phyloP scores from a whole-genome alignment of 352 stramenopile genomes.

The Halophytophthora polymorphica region DNA sequence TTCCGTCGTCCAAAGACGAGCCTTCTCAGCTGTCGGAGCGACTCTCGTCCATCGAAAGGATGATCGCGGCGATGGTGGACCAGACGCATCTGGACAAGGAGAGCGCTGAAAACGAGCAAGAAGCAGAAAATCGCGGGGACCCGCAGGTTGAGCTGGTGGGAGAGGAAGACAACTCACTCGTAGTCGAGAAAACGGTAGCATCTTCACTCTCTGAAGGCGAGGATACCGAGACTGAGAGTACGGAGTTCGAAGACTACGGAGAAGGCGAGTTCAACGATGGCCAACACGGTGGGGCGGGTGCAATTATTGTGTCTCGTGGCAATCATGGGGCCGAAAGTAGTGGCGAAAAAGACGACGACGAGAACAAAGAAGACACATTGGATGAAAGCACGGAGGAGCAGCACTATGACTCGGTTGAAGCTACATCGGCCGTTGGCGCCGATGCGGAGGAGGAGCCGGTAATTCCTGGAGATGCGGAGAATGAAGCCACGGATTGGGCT shows the following conservation, averaged over 20 bases:
- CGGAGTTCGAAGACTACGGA: too few species aligned
- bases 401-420: too few species aligned
- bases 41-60: conserved; percentile 18
- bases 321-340: not conserved
- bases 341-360: not conserved
- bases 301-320: not conserved
- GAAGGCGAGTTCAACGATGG: too few species aligned
- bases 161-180: too few species aligned
- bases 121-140: not conserved
- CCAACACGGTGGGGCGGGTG: too few species aligned
- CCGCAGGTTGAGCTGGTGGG: too few species aligned
- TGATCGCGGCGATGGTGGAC: conserved; percentile 20
- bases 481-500: not conserved
- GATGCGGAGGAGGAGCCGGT: not conserved
- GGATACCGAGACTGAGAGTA: too few species aligned
- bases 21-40: conserved; percentile 7
- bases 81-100: not conserved
- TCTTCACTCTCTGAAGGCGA: too few species aligned
- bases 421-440: not conserved
- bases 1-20: not conserved
- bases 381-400: not conserved
- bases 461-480: not conserved
- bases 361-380: not conserved
- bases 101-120: not conserved
- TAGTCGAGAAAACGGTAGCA: too few species aligned